phyloP scores from a whole-genome alignment of 1,284 basidiomycete species.

The Baeospora myosura region DNA sequence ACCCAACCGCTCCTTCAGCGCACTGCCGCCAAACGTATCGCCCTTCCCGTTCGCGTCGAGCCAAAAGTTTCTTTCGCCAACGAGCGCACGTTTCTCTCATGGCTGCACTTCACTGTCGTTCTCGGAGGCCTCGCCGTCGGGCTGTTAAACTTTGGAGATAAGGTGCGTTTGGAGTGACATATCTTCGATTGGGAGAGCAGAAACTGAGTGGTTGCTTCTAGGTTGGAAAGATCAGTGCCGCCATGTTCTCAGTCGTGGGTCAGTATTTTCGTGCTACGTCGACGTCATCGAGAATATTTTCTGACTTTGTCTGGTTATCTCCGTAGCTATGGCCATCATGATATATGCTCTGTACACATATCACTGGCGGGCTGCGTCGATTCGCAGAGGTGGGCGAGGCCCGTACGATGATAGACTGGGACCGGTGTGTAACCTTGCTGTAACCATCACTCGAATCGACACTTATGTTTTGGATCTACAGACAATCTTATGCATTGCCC shows the following conservation, averaged over 20 bases:
- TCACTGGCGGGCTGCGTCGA: slow-evolving; percentile 93
- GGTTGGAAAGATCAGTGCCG: slow-evolving; percentile 89
- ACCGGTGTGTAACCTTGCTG: slow-evolving; percentile 27
- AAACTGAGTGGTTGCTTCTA: slow-evolving; percentile 25
- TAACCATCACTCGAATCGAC: slow-evolving; percentile 8
- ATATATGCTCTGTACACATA: slow-evolving; percentile 91
- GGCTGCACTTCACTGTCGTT: slow-evolving; percentile 94
- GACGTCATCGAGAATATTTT: slow-evolving; percentile 10
- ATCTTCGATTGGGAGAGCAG: neutral
- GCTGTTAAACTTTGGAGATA: slow-evolving; percentile 94
- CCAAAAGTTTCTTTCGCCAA: slow-evolving; percentile 95
- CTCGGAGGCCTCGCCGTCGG: slow-evolving; percentile 93
- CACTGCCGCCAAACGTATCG: slow-evolving; percentile 91
- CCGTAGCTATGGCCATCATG: slow-evolving; percentile 91
- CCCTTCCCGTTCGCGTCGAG: slow-evolving; percentile 89
- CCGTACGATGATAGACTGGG: slow-evolving; percentile 97
- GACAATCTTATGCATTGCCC: slow-evolving; percentile 81
- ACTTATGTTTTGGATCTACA: slow-evolving; percentile 24
- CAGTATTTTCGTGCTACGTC: slow-evolving; percentile 25
- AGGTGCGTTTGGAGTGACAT: slow-evolving; percentile 39
- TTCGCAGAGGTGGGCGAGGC: slow-evolving; percentile 85
- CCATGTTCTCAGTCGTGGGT: slow-evolving; percentile 90
- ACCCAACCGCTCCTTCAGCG: slow-evolving; percentile 97
- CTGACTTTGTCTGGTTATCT: slow-evolving; percentile 5
- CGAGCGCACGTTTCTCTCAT: slow-evolving; percentile 92